Evolutionary conservation across 2,329 filamentous ascomycete genomes (phyloP), one percentile per base, ranked within the genome.

Genomic region (Albophoma yamanashiensis): DNA sequence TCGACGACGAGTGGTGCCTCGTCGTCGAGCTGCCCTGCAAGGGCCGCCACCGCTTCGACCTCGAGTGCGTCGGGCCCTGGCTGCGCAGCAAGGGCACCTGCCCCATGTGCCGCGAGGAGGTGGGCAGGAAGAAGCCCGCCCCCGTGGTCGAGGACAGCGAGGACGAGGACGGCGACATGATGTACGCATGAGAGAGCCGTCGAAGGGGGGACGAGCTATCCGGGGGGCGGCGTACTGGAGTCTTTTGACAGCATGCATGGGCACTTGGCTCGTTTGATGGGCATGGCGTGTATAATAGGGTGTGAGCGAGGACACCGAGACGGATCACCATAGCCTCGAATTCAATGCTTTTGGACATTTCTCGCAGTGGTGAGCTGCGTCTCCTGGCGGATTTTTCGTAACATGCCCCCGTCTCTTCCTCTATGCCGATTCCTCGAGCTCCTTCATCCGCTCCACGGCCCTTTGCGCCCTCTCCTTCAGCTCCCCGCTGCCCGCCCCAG

Each of bases 1-100:
- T 86, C 55, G 83, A 87, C 66, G 85, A 88, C 67, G 73, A 76
- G 65, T 86, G 83, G 68, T 82, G 80, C 59, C 75, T 88, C 2
- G 84, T 88, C 15, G 85, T 88, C 36, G 79, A 85, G 75, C 75
- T 88, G 67, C 84, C 84, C 47, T 88, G 85, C 68, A 76, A 84
- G 66, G 76, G 75, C 39, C 74, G 70, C 47, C 85, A 88, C 70
- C 74, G 73, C 57, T 88, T 86, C 68, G 85, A 88, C 66, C 71
- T 88, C n/a, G 85, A 88, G 73, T 88, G 85, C 66, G 83, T 88
- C 2, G 82, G 79, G 4, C 85, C 85, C 8, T 88, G 85, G 85
- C 69, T 88, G 69, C 74, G 79, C 69, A 79, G 82, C 66, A 85
- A 87, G 71, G 85, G 85, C 43, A 86, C 78, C 39, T 88, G 85